Conservation (phyloP, 2,329 filamentous ascomycete species). For the Talaromyces pinophilus region DNA sequence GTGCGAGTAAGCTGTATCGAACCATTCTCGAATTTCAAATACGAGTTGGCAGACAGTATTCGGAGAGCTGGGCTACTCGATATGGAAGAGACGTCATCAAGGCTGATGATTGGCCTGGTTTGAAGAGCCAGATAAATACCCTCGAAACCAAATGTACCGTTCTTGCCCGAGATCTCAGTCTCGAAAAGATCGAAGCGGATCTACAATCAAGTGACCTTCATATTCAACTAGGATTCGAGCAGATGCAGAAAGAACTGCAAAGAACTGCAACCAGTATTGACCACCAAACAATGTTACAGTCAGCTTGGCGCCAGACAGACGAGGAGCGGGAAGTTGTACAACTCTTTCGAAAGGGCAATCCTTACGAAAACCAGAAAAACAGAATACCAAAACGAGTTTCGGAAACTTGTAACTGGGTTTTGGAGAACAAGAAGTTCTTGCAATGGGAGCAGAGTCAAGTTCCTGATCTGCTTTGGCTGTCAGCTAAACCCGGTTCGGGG, state of each 20-base stretch:
- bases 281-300: background rate
- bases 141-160: conserved; percentile 9
- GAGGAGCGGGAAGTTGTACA: conserved; percentile 4
- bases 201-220: conserved; percentile 1
- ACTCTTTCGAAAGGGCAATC: background rate
- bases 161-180: background rate
- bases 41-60: background rate
- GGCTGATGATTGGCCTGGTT: conserved; percentile 4
- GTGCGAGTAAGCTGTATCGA: background rate
- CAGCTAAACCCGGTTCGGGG: conserved; percentile 46
- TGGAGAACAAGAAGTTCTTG: conserved; percentile 13
- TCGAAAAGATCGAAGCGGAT: background rate
- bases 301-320: conserved; percentile 16
- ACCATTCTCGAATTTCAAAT: conserved; percentile 8
- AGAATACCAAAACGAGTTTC: conserved; percentile 1
- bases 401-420: conserved; percentile 6
- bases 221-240: background rate
- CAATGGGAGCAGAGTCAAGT: background rate
- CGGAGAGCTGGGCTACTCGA: background rate
- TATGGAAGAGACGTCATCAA: conserved; percentile 7
- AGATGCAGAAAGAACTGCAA: background rate
- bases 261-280: background rate
- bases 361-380: conserved; percentile 15
- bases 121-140: background rate
- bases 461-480: conserved; percentile 10